These are phyloP conservation scores for Mentha longifolia DNA, from an alignment of 257 asterid genomes.

Conservation along the genomic window DNA sequence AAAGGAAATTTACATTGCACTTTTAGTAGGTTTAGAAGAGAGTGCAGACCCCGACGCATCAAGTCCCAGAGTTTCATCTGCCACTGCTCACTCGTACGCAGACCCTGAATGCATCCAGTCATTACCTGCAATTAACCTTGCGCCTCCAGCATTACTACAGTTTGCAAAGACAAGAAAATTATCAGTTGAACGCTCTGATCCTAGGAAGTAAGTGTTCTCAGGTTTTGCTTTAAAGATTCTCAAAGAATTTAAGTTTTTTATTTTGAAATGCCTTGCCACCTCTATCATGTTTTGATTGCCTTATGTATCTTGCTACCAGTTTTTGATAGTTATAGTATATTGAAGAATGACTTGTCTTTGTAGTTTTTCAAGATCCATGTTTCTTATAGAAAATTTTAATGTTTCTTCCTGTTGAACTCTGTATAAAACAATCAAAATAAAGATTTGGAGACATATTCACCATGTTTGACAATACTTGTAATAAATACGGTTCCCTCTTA, in stretches of 20 bases:
- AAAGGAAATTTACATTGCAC: constrained; percentile 29
- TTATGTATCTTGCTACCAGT: constrained; percentile 13
- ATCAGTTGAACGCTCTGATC: constrained; percentile 86
- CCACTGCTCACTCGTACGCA: constrained; percentile 68
- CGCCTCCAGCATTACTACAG: constrained; percentile 76
- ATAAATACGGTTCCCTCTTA: neutral
- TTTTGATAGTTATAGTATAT: neutral
- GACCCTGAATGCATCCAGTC: constrained; percentile 82
- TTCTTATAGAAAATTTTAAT: neutral
- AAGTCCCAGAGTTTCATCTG: constrained; percentile 74
- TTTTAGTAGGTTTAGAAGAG: constrained; percentile 48
- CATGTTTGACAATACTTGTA: neutral
- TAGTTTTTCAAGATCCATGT: constrained; percentile 22
- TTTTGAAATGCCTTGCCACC: constrained; percentile 2
- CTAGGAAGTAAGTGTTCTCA: constrained; percentile 73
- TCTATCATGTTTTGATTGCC: constrained; percentile 9
- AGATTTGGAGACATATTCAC: constrained; percentile 1
- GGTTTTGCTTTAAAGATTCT: constrained; percentile 17
- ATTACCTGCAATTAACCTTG: constrained; percentile 68
- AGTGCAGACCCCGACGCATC: constrained; percentile 63
- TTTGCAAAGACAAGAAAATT: constrained; percentile 90
- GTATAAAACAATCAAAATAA: neutral
- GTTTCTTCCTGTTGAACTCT: constrained; percentile 6
- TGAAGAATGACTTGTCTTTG: constrained; percentile 9
- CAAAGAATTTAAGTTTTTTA: neutral